These are phyloP conservation scores for Sonneratia alba DNA, from an alignment of 345 rosid species.

Conservation along the genomic window DNA sequence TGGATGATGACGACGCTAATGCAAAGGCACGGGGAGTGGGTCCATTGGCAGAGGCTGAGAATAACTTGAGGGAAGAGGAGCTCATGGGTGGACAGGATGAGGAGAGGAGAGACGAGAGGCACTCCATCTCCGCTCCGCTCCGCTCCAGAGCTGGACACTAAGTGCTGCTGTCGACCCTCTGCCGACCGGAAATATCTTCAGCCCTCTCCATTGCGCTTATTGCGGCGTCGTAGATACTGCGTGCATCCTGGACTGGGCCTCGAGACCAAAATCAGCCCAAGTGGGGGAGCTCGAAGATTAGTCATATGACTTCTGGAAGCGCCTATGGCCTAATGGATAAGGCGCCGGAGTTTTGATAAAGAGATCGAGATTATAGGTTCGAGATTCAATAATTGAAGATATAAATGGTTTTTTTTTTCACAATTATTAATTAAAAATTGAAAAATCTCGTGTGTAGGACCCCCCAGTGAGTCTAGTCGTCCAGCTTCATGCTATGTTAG, in stretches of 20 bases:
- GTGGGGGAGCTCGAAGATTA: too few species aligned
- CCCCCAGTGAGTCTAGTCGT: too few species aligned
- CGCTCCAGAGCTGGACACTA: background rate
- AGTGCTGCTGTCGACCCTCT: background rate
- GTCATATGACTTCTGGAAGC: background rate
- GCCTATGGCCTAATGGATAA: conserved; percentile 57
- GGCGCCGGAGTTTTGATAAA: conserved; percentile 33
- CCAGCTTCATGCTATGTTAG: too few species aligned
- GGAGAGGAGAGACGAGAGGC: conserved; percentile 18
- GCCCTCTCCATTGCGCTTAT: background rate
- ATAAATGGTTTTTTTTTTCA: too few species aligned
- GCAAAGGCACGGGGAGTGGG: background rate
- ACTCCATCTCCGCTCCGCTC: conserved; percentile 23
- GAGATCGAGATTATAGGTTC: too few species aligned
- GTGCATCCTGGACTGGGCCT: too few species aligned
- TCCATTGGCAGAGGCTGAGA: conserved; percentile 16
- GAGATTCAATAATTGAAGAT: too few species aligned
- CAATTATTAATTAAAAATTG: too few species aligned
- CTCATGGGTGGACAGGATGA: conserved; percentile 11
- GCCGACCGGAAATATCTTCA: background rate
- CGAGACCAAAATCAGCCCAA: too few species aligned
- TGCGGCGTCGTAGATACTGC: background rate
- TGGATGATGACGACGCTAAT: background rate
- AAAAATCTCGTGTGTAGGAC: too few species aligned
- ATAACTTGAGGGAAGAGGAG: background rate